A percentile compares a stretch with the other conserved stretches of the same genome.
phyloP scores from a whole-genome alignment of 768 basidiomycete species.

The Phylloporus rhodoxanthus region DNA sequence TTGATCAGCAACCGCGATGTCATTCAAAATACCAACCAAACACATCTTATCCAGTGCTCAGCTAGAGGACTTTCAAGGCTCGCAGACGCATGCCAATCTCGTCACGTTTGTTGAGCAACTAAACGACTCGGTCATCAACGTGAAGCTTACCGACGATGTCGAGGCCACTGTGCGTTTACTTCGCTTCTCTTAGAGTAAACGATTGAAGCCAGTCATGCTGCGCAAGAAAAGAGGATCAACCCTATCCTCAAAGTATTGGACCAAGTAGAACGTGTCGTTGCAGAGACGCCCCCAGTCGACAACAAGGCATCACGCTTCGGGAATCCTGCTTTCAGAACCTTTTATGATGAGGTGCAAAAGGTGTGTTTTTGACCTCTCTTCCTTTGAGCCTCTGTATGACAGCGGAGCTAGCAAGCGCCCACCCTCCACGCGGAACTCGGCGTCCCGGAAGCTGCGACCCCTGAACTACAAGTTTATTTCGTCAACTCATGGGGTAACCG shows the following conservation, averaged over 20 bases:
- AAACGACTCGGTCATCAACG: conserved; percentile 69
- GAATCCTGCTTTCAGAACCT: conserved; percentile 91
- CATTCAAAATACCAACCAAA: conserved; percentile 57
- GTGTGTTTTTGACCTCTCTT: conserved; percentile 34
- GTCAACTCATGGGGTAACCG: conserved; percentile 87
- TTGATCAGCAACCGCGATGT: conserved; percentile 20
- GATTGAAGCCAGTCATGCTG: background rate
- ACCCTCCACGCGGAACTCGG: conserved; percentile 57
- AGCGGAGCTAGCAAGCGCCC: conserved; percentile 40
- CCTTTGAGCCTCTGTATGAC: background rate
- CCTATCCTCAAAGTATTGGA: conserved; percentile 62
- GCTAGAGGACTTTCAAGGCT: conserved; percentile 74
- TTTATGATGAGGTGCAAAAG: conserved; percentile 77
- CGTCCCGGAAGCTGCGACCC: conserved; percentile 50
- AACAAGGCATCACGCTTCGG: conserved; percentile 92
- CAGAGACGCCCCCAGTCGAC: conserved; percentile 76
- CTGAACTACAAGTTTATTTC: conserved; percentile 78
- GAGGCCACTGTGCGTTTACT: conserved; percentile 51
- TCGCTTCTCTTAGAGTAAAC: background rate
- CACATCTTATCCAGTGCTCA: conserved; percentile 72
- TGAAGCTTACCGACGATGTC: conserved; percentile 66
- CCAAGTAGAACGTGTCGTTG: conserved; percentile 57
- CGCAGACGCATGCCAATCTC: conserved; percentile 62
- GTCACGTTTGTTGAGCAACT: conserved; percentile 66
- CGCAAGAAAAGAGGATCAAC: conserved; percentile 48